Evolutionary conservation across 2,329 filamentous ascomycete genomes (phyloP), one percentile per base, ranked within the genome.

Genomic region (Monascus ruber): DNA sequence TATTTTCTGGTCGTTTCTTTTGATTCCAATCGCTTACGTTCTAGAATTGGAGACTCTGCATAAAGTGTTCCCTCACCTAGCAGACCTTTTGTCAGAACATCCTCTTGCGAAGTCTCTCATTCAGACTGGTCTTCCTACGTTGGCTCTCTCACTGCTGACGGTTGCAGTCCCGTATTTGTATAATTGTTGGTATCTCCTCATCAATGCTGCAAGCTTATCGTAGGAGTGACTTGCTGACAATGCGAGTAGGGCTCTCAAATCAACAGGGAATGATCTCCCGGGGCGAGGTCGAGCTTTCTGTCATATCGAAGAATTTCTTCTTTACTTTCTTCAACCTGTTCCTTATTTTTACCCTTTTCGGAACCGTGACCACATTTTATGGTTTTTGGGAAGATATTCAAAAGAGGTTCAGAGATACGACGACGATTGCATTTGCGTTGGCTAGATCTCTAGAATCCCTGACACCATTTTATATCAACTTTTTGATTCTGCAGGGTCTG

Each of bases 251-350:
- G 69, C 74, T 98, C 7, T 86, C 89, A 2, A 88, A 88, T 58
- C 74, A 78, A 38, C 91, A 98, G 66, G 91, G 91, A 36, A 93
- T 93, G 80, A 85, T 94, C 37, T 96, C 91, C 0, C 85, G 87
- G 51, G 86, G 86, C 34, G 91, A 98, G 45, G 81, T 98, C 24
- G 91, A 96, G 61, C 72, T 98, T 5, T 96, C 91, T 0, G 73
- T 93, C 34, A 89, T 98, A 48, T 94, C 86, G 39, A 98, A 98
- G 68, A 98, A 96, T 63, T 98, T 96, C 66, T 94, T 96, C 72
- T 98, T 98, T 59, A 88, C 84, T 6, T 98, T 98, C 64, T 96
- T 98, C 76, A 98, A 98, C 64, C 85, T 96, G 41, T 98, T 98
- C 64, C 76, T 96, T 37, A 77, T 96, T 34, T 95, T 96, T 59